Conservation (phyloP, 148 eudicot genomes). For the Gaultheria prostrata region DNA sequence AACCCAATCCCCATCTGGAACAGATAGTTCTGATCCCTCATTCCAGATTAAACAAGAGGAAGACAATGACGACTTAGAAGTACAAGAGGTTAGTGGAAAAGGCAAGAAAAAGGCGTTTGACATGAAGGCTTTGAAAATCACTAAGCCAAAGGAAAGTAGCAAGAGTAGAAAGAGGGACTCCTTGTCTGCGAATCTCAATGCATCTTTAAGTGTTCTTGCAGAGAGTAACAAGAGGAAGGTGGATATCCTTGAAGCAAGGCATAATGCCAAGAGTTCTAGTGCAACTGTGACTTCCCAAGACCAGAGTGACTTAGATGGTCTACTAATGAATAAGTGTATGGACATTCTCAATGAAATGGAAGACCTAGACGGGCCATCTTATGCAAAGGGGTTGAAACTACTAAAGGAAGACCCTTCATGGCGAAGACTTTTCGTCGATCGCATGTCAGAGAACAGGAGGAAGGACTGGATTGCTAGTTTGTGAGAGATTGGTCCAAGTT, state of each 20-base stretch:
- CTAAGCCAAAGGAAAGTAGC: too few species aligned
- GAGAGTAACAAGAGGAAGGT: not conserved
- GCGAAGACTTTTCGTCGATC: not conserved
- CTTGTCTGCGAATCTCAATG: too few species aligned
- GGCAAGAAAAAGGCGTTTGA: too few species aligned
- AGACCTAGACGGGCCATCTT: too few species aligned
- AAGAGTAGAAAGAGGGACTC: too few species aligned
- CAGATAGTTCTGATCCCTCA: not conserved
- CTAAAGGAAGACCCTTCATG: not conserved
- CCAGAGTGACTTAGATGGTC: not conserved
- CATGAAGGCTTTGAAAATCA: too few species aligned
- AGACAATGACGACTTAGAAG: not conserved
- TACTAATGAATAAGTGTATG: not conserved
- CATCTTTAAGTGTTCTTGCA: not conserved
- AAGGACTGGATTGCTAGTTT: not conserved
- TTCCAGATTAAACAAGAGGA: not conserved
- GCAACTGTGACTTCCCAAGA: not conserved
- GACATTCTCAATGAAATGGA: too few species aligned
- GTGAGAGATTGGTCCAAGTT: too few species aligned
- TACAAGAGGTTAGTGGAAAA: too few species aligned
- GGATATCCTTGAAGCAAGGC: not conserved
- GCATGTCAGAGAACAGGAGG: not conserved
- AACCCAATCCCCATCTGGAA: not conserved
- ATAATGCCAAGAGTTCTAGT: not conserved
- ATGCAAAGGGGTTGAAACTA: not conserved